Base-by-base conservation (phyloP, 495 filamentous ascomycete genomes). In the Pyronema omphalodes region DNA sequence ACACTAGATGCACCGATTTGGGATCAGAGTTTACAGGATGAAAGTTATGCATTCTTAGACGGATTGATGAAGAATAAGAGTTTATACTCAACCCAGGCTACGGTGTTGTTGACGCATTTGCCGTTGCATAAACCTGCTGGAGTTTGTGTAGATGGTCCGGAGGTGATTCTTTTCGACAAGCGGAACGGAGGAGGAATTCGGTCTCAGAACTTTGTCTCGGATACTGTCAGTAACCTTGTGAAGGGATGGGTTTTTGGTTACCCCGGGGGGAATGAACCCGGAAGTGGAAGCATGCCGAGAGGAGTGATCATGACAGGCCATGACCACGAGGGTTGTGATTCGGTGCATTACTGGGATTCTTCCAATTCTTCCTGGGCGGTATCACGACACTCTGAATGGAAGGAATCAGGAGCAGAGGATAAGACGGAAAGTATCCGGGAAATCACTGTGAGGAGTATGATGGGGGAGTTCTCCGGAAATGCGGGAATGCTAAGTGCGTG, bases 371-470 rank as follows among this genome's bases (percentile, higher is more conserved):
- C 8, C 43, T 37, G 57, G 50, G 43, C 45, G 9, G 51, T 66
- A 46, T 56, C 46, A 7, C 45, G n/a, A 5, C 19, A 18, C 1
- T 1, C 39, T 7, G 19, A 41, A 7, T 52, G 50, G 50, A 41
- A 14, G 14, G 44, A 47, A 9, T 14, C n/a, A 3, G 44, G 18
- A 33, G 29, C 29, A 19, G 44, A 62, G 52, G n/a, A 53, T 44
- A 44, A 57, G 23, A 46, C 61, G 43, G 58, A 65, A 4, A 65
- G 17, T 64, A 71, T 94, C n/a, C 71, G 88, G 2, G 91, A 96
- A 68, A 77, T 95, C 51, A 98, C 91, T 0, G 82, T 96, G 5
- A 76, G 86, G n/a, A 93, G 86, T 59, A 95, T 98, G 91, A 98
- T 98, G 91, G 91, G 89, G 19, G 83, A 83, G 23, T 96, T 79